Base-by-base conservation (phyloP, 257 asterid species). In the Penstemon davidsonii region DNA sequence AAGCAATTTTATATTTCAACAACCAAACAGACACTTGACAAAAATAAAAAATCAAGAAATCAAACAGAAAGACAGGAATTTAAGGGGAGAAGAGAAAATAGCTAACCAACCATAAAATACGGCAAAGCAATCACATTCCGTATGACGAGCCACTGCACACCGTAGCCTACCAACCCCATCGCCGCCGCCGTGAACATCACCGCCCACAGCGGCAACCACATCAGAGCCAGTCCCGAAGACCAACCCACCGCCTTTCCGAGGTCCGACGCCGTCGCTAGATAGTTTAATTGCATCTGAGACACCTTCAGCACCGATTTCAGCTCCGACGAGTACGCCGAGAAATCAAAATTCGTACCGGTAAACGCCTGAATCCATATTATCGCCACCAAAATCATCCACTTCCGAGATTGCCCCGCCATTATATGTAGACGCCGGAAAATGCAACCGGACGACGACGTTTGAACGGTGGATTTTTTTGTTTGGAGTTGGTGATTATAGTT, bases 351-450 rank as follows among this genome's bases (percentile, higher is more conserved):
- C 5, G 96, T 88, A 1, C 96, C 96, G 7, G 96, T 92, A 69
- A 87, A 92, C 3, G 98, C 96, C 84, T 92, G 98, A 72, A 92
- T 83, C 96, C 95, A 92, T 9, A 87, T 82, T 10, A 91, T 85
- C 5, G 96, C 96, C 8, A 88, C 81, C 7, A 92, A 84, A 46
- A 89, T 85, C 87, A 83, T 82, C 98, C 98, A 92, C 67, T 92
- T 92, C 62, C 87, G 80, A 2, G 96, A 84, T 44, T 87, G 80
- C 19, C 79, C 96, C 0, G 79, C 82, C 88, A 83, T 84, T 13
- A 5, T 6, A 42, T 25, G 33, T 25, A 25, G 25, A 36, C 6
- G 70, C 66, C 68, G 70, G 68, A 15, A 62, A 18, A 4, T 41
- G 41, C 40, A 33, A 3, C 55, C 15, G 42, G 6, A 40, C 74